Base-by-base conservation (phyloP, 257 asterid genomes). In the Fraxinus pennsylvanica region DNA sequence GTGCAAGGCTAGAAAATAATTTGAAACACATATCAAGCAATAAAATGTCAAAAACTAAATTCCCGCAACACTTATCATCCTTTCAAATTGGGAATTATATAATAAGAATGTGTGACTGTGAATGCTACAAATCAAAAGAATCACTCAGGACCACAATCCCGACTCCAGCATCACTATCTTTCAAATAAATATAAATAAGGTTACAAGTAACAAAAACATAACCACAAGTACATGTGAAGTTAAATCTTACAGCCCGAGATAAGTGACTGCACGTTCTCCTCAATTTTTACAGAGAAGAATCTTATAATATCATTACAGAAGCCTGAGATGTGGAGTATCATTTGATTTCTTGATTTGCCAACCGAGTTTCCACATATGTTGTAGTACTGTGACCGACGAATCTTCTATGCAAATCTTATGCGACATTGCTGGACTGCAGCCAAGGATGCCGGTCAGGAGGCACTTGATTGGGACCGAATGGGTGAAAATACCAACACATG, bases 331-430 rank as follows among this genome's bases (percentile, higher is more conserved):
- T 0, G 98, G 89, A 22, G 97, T 93, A 81, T 96, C 99, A 36
- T 96, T 96, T 82, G 92, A 12, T 82, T 97, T 92, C 91, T 92
- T 96, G 68, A 96, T 89, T 72, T 93, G 97, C 99, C 98, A 95
- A 25, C 97, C 99, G 9, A 59, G 79, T 83, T 85, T 93, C 97
- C 96, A 88, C 0, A 97, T 93, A 84, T 92, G 98, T 79, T 91
- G 99, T 35, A 96, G 82, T 71, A 93, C 90, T 7, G 99, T 96
- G 50, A 96, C 85, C 0, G 99, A 96, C 63, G 97, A 96, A 81
- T 96, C 98, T 1, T 96, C 96, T 12, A 91, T 32, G 89, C 96
- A 93, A 32, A 96, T 87, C 90, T 91, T 92, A 61, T 89, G 87
- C 3, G 94, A 80, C 95, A 90, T 89, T 32, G 81, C 86, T 0